Base-by-base conservation (phyloP, 306 rosid species). In the Delonix regia region DNA sequence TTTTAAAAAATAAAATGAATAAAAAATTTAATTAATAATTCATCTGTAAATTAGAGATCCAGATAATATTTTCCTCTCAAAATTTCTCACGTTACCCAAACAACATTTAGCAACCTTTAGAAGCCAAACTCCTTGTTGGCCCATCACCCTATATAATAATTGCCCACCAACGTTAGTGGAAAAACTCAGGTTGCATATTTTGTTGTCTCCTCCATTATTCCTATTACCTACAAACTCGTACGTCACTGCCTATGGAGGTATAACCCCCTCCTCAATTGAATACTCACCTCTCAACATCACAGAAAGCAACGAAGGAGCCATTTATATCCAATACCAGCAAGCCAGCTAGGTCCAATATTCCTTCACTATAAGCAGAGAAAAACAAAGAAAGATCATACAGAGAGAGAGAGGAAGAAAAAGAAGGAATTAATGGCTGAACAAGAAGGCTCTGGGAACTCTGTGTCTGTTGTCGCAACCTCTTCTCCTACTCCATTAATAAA, bases 151-250 rank as follows among this genome's bases (percentile, higher is more conserved):
- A 59, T 82, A 89, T 82, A 88, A 92, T 90, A 92, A 92, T 92
- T 88, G 69, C 93, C 89, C 94, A 89, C 93, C 82, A 86, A 85
- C 84, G 75, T 83, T 73, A 94, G 98, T 94, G 98, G 94, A 87
- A 88, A 88, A 85, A 92, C 87, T 73, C 88, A 86, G 81, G 87
- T 52, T 84, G 88, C 96, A 90, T 92, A 87, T 87, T 85, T 83
- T 76, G 90, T 87, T 91, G 95, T 91, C 93, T 84, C 87, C 91
- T 83, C 80, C 74, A 77, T 83, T 67, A 88, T 92, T 87, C 82
- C 66, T 70, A 74, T 59, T 68, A 76, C 90, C 83, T 77, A 53
- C 82, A 82, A 70, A 78, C 78, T 64, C 77, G 42, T 87, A 91
- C 97, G 90, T 89, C 96, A 86, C 87, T 84, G 49, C 78, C 83